phyloP scores from a whole-genome alignment of 768 basidiomycete species.

The Suillus paluster region DNA sequence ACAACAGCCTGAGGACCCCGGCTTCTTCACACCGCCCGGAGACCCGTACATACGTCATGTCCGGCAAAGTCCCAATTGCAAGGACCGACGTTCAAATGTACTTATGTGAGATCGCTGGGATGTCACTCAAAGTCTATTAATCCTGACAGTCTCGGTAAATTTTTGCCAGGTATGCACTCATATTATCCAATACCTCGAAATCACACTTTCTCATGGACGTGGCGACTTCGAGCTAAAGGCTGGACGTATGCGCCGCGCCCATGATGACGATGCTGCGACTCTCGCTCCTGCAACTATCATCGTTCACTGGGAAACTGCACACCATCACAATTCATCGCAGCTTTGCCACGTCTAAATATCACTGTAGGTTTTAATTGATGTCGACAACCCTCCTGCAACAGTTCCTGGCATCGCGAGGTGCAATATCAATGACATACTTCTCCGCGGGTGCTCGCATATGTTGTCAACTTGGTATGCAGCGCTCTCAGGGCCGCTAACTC shows the following conservation, averaged over 20 bases:
- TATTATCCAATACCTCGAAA: neutral
- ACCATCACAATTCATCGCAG: neutral
- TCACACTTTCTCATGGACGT: conserved; percentile 1
- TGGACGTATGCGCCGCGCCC: neutral
- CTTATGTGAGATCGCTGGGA: no score
- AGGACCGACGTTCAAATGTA: no score
- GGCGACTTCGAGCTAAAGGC: neutral
- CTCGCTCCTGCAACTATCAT: neutral
- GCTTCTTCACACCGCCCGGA: neutral
- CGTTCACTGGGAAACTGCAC: neutral
- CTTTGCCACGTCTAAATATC: neutral
- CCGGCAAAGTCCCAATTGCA: neutral
- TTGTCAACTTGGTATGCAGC: neutral
- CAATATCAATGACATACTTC: neutral
- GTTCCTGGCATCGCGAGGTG: neutral
- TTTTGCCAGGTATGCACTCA: neutral
- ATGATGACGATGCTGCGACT: neutral
- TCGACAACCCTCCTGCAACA: neutral
- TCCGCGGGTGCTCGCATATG: neutral
- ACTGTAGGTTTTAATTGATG: neutral
- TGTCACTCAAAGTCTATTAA: neutral
- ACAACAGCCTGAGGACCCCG: neutral
- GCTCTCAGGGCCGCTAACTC: neutral
- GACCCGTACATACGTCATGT: neutral
- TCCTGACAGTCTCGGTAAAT: no score